These are phyloP conservation scores for Plantago elongata DNA, from an alignment of 257 asterid species.

Conservation along the genomic window DNA sequence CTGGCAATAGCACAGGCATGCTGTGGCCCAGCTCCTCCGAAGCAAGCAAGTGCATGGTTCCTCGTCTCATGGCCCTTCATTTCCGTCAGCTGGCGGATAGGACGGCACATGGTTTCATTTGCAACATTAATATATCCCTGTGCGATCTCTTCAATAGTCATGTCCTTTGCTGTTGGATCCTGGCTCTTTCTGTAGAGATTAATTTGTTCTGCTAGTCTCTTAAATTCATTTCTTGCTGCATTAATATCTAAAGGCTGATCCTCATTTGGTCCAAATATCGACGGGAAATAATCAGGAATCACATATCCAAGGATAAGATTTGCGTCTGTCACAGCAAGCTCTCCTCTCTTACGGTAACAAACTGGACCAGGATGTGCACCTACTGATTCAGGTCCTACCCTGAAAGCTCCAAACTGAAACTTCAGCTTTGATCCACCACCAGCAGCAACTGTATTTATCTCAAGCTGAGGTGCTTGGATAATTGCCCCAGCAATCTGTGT, in stretches of 20 bases:
- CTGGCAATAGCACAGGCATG: slow-evolving; percentile 98
- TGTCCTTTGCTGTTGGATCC: slow-evolving; percentile 63
- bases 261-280: slow-evolving; percentile 88
- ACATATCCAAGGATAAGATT: slow-evolving; percentile 82
- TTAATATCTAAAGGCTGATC: slow-evolving; percentile 69
- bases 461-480: slow-evolving; percentile 98
- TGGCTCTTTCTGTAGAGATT: slow-evolving; percentile 65
- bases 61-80: slow-evolving; percentile 97
- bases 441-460: slow-evolving; percentile 96
- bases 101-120: slow-evolving; percentile 97
- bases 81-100: slow-evolving; percentile 89
- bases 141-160: slow-evolving; percentile 91
- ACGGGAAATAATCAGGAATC: slow-evolving; percentile 84
- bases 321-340: slow-evolving; percentile 88
- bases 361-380: slow-evolving; percentile 99
- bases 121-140: slow-evolving; percentile 88
- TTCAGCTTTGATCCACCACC: slow-evolving; percentile 96
- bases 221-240: slow-evolving; percentile 66
- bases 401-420: slow-evolving; percentile 90
- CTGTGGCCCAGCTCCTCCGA: slow-evolving; percentile 99
- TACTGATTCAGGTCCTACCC: slow-evolving; percentile 96
- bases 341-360: slow-evolving; percentile 94
- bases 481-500: slow-evolving; percentile 89
- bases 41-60: slow-evolving; percentile 93
- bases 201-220: slow-evolving; percentile 70